Evolutionary conservation across 176 grass and related monocot species (phyloP), one percentile per base, ranked within the genome.

Genomic region (Calamus simplicifolius): DNA sequence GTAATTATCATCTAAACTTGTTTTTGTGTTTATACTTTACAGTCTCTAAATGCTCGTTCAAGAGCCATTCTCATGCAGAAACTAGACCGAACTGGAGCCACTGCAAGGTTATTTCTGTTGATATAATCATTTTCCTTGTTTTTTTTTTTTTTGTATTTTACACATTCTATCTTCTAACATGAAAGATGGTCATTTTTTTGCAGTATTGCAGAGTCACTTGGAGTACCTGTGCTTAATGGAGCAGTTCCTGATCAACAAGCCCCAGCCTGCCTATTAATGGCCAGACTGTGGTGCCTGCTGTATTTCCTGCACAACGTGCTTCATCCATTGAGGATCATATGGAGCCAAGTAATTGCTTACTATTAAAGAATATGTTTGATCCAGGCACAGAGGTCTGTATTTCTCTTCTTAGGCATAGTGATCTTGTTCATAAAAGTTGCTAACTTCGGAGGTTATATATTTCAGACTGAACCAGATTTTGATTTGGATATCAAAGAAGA

Each of bases 401-500:
- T 18, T 57, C 30, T 69, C 14, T 69, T 25, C 19, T 54, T 18
- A 0, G 6, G 18, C 12, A 25, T 57, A 19, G 10, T 48, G 2
- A 48, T 17, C 14, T 29, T 18, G 27, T 52, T 0, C 29, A 14
- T 29, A 48, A 0, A 23, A 23, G 21, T 23, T 23, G 21, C 21
- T 23, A 23, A 23, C 21, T 23, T 23, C 21, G 21, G 21, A 23
- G 21, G 21, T 23, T 23, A 23, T 57, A 1, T 26, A 17, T 48
- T 57, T 26, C 52, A 69, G 66, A 69, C 54, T 12, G 66, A 69
- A 54, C 66, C 66, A 10, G 66, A 69, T 57, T 69, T 57, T 57
- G 66, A 69, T 69, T 48, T 69, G 31, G 66, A 69, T 25, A 69
- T 69, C 13, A 69, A 69, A 49, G 66, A 69, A 17, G 66, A 69